Evolutionary conservation across 2,329 filamentous ascomycete genomes (phyloP).

Genomic region (Fusarium anthophilum): DNA sequence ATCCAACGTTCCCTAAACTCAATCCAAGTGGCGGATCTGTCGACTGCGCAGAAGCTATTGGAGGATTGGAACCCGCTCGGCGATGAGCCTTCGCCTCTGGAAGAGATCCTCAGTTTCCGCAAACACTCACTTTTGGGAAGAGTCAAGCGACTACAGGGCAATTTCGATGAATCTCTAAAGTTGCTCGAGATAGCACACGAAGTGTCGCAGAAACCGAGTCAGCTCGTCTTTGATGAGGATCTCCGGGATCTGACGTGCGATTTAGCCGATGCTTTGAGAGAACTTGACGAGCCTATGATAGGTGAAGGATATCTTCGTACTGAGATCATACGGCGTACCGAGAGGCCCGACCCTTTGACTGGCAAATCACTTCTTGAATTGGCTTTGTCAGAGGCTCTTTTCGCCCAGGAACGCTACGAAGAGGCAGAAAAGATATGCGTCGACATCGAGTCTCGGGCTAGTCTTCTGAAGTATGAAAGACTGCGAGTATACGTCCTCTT

Average conservation of each 20-base stretch:
- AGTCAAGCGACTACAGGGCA: constrained; percentile 27
- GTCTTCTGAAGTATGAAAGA: constrained; percentile 34
- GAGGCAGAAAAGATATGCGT: constrained; percentile 30
- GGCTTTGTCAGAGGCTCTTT: constrained; percentile 32
- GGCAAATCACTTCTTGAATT: constrained; percentile 33
- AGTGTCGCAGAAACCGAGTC: constrained; percentile 3
- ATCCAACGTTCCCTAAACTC: constrained; percentile 32
- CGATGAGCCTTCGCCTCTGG: constrained; percentile 21
- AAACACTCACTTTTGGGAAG: constrained; percentile 32
- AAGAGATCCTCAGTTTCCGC: constrained; percentile 30
- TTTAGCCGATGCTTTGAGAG: constrained; percentile 33
- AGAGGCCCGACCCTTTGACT: constrained; percentile 13
- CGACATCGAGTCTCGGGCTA: constrained; percentile 16
- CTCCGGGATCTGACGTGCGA: constrained; percentile 35
- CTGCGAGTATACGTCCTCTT: constrained; percentile 29
- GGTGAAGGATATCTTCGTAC: constrained; percentile 25
- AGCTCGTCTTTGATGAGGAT: constrained; percentile 32
- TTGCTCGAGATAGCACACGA: constrained; percentile 15
- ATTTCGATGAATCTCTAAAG: constrained; percentile 20
- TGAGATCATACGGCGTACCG: constrained; percentile 22
- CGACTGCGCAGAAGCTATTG: constrained; percentile 21
- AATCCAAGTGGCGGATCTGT: constrained; percentile 32
- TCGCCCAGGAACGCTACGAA: constrained; percentile 27
- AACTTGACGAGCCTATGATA: constrained; percentile 25
- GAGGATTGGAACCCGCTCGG: constrained; percentile 26